Conservation (phyloP, 768 basidiomycete species). For the Calocera cornea region DNA sequence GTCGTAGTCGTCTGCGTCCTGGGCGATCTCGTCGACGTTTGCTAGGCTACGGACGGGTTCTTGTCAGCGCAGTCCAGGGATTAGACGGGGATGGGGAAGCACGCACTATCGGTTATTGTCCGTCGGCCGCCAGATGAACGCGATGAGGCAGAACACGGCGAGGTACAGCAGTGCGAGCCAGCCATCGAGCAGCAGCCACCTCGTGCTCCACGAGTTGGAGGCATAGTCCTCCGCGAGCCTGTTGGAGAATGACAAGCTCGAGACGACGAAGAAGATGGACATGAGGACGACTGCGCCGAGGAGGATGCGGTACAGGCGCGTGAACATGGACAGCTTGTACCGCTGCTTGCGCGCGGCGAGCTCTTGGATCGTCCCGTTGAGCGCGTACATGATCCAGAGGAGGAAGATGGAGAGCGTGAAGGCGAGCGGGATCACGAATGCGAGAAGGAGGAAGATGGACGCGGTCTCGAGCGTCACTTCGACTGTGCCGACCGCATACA, state of each 20-base stretch:
- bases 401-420: constrained; percentile 93
- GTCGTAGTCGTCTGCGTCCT: constrained; percentile 89
- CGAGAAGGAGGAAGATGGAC: constrained; percentile 63
- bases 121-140: constrained; percentile 90
- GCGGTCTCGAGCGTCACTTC: constrained; percentile 85
- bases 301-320: constrained; percentile 70
- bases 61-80: constrained; percentile 23
- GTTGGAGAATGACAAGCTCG: constrained; percentile 80
- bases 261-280: constrained; percentile 81
- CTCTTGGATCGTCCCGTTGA: constrained; percentile 83
- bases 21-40: constrained; percentile 93
- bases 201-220: constrained; percentile 72
- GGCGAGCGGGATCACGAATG: constrained; percentile 88
- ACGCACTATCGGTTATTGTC: constrained; percentile 75
- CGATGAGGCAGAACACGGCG: constrained; percentile 60
- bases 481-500: constrained; percentile 92
- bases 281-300: constrained; percentile 70
- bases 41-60: constrained; percentile 56
- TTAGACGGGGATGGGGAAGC: background rate
- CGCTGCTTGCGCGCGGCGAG: constrained; percentile 73
- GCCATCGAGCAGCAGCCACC: constrained; percentile 96
- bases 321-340: constrained; percentile 82
- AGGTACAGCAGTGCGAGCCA: constrained; percentile 86
- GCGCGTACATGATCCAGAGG: constrained; percentile 85
- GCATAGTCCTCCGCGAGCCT: constrained; percentile 90